Conservation (phyloP, 495 filamentous ascomycete genomes). For the Pyrenopolyporus hunteri region DNA sequence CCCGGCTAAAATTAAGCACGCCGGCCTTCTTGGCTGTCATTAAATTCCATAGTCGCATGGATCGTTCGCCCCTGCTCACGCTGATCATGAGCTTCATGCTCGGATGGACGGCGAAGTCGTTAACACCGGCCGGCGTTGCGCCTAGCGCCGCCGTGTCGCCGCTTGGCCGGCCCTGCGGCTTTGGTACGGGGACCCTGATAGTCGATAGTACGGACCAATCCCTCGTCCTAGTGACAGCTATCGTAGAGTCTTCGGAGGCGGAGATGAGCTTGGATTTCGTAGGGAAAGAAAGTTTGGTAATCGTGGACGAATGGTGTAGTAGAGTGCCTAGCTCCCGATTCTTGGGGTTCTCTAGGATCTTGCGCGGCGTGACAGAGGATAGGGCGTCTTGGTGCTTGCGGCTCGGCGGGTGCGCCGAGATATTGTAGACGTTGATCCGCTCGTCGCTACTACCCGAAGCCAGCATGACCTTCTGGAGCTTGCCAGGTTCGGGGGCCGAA, state of each 20-base stretch:
- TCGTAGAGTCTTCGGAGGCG: conserved; percentile 82
- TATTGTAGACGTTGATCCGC: conserved; percentile 89
- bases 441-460: conserved; percentile 92
- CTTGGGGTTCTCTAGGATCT: conserved; percentile 77
- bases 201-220: conserved; percentile 91
- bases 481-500: conserved; percentile 61
- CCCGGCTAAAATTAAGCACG: conserved; percentile 79
- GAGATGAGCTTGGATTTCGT: conserved; percentile 86
- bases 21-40: conserved; percentile 95
- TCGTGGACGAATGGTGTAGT: conserved; percentile 79
- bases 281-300: conserved; percentile 82
- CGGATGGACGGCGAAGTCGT: conserved; percentile 94
- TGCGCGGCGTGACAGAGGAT: conserved; percentile 67
- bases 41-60: conserved; percentile 94
- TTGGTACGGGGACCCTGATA: conserved; percentile 88
- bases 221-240: conserved; percentile 81
- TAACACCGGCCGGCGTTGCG: conserved; percentile 85
- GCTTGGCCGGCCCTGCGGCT: conserved; percentile 78
- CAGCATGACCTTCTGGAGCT: conserved; percentile 75
- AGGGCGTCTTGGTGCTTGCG: conserved; percentile 54
- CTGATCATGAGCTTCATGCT: conserved; percentile 95
- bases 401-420: conserved; percentile 74
- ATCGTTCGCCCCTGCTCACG: conserved; percentile 84
- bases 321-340: conserved; percentile 89
- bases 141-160: conserved; percentile 90